phyloP scores from a whole-genome alignment of 805 yeast species.

The Metschnikowia colocasiae region DNA sequence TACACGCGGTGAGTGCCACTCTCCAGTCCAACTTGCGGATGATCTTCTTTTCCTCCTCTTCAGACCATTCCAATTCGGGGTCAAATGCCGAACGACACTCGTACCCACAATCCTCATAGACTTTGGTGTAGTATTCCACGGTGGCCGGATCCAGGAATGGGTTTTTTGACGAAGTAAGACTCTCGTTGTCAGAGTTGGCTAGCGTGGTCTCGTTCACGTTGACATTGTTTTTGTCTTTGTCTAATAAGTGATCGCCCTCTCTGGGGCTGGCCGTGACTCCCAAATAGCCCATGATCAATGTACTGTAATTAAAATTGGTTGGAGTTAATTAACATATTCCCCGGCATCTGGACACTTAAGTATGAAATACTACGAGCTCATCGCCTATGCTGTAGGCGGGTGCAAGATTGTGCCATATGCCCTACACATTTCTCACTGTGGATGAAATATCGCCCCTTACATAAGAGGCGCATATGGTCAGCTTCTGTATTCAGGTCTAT shows the following conservation, averaged over 20 bases:
- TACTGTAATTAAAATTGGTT: neutral
- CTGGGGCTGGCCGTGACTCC: neutral
- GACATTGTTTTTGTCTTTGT: neutral
- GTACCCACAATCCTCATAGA: slow-evolving; percentile 49
- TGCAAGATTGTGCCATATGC: neutral
- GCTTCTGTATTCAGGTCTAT: neutral
- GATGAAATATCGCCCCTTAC: neutral
- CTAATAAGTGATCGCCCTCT: neutral
- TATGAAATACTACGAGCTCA: neutral
- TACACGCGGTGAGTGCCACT: slow-evolving; percentile 55
- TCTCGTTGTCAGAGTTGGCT: slow-evolving; percentile 14
- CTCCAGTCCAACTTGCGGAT: slow-evolving; percentile 51
- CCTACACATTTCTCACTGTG: neutral
- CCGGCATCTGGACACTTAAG: neutral
- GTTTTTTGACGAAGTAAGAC: slow-evolving; percentile 7
- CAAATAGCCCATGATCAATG: neutral
- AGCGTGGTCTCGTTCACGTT: neutral
- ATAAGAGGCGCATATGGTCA: neutral
- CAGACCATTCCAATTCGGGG: slow-evolving; percentile 53
- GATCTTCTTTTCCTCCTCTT: slow-evolving; percentile 47
- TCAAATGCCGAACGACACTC: slow-evolving; percentile 57
- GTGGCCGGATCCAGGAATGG: slow-evolving; percentile 42
- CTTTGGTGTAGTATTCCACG: slow-evolving; percentile 41
- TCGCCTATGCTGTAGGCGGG: too few species aligned
- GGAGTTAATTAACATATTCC: neutral